A percentile compares a stretch with the other conserved stretches of the same genome.
These are phyloP conservation scores for Rubia yunnanensis DNA, from an alignment of 257 asterid species.

Conservation along the genomic window DNA sequence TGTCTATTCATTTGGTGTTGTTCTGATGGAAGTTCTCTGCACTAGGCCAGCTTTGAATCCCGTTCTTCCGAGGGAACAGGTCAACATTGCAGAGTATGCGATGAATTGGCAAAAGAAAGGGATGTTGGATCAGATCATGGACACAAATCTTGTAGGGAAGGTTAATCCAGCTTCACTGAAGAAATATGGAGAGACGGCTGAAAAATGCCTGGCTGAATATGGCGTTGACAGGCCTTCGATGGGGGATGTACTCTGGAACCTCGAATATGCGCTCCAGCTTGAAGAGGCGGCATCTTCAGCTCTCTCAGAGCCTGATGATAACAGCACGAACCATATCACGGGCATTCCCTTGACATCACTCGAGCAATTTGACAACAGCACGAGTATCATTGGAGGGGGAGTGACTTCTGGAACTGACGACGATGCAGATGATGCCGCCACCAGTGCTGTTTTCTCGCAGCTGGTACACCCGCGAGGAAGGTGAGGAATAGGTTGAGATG, in stretches of 20 bases:
- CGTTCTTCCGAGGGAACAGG: constrained; percentile 42
- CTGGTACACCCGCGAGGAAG: constrained; percentile 40
- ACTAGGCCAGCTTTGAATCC: constrained; percentile 43
- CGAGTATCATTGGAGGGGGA: constrained; percentile 28
- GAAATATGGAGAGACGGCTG: constrained; percentile 43
- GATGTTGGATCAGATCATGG: constrained; percentile 36
- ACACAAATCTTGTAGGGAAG: constrained; percentile 24
- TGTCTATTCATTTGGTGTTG: constrained; percentile 45
- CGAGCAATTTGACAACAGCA: constrained; percentile 34
- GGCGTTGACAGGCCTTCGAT: constrained; percentile 49
- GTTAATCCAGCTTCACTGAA: constrained; percentile 38
- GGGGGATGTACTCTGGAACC: constrained; percentile 47
- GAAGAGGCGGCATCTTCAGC: constrained; percentile 39
- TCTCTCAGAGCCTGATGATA: constrained; percentile 34
- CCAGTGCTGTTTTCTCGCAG: constrained; percentile 44
- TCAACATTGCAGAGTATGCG: constrained; percentile 44
- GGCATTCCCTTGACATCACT: constrained; percentile 31
- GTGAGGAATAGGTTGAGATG: constrained; percentile 15
- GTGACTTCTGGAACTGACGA: constrained; percentile 32
- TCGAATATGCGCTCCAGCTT: constrained; percentile 41
- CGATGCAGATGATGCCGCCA: constrained; percentile 36
- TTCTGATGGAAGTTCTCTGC: constrained; percentile 44
- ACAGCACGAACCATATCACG: constrained; percentile 40
- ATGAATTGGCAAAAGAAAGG: constrained; percentile 48
- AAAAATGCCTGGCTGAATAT: constrained; percentile 37